Conservation (phyloP, 179 eudicot species). For the Nepenthes alata region DNA sequence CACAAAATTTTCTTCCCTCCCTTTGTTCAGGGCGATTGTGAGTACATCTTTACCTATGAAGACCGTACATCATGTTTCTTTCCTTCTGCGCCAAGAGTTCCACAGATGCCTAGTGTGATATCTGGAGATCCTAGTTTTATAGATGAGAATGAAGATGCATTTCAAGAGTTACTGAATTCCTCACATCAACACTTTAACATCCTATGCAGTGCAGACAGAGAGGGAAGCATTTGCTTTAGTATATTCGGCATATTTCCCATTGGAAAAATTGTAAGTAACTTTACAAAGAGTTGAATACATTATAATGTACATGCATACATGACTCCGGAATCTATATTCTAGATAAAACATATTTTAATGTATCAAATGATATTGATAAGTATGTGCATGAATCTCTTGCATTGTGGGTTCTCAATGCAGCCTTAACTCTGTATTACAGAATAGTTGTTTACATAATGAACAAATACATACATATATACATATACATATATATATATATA, state of each 20-base stretch:
- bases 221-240: slow-evolving; percentile 77
- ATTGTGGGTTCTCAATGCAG: no score
- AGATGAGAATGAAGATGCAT: slow-evolving; percentile 70
- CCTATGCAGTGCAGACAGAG: slow-evolving; percentile 81
- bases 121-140: slow-evolving; percentile 72
- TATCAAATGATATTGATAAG: no score
- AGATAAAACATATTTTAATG: not conserved
- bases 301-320: not conserved
- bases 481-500: no score
- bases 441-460: no score
- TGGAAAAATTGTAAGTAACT: slow-evolving; percentile 83
- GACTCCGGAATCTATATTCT: not conserved
- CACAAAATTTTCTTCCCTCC: not conserved
- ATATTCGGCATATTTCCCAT: slow-evolving; percentile 94
- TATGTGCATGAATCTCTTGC: no score
- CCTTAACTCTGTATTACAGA: no score
- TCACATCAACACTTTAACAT: slow-evolving; percentile 77
- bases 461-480: no score
- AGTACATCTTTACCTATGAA: slow-evolving; percentile 44
- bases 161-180: slow-evolving; percentile 54
- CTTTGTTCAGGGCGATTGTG: slow-evolving; percentile 34
- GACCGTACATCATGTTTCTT: slow-evolving; percentile 92
- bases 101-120: slow-evolving; percentile 70
- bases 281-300: not conserved
- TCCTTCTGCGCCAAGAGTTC: slow-evolving; percentile 87